Evolutionary conservation across 2,329 filamentous ascomycete genomes (phyloP).

Genomic region (Aquanectria penicillioides): DNA sequence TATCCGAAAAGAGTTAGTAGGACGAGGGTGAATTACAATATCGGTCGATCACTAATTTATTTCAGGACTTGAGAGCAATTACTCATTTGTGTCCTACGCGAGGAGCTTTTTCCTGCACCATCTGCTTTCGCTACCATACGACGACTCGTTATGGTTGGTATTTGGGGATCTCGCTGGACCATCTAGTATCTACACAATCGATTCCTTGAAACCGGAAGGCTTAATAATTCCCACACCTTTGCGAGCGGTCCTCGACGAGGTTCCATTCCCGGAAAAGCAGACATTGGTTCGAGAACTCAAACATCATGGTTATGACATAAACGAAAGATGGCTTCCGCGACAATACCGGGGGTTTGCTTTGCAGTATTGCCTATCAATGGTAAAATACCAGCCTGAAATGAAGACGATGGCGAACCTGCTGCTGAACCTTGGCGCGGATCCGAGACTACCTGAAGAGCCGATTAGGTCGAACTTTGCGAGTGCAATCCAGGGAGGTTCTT

Average conservation of each 20-base stretch:
- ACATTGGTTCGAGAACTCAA: neutral
- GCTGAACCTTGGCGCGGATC: conserved; percentile 1
- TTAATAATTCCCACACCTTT: neutral
- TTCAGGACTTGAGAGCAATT: neutral
- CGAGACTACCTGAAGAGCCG: neutral
- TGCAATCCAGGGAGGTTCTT: neutral
- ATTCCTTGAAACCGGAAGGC: neutral
- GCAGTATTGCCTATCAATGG: neutral
- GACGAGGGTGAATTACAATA: neutral
- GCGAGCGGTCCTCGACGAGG: neutral
- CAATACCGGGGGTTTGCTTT: neutral
- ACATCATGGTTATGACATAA: neutral
- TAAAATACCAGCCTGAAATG: neutral
- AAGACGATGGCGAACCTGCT: neutral
- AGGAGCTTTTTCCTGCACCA: neutral
- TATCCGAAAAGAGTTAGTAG: neutral
- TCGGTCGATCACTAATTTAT: neutral
- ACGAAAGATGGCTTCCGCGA: neutral
- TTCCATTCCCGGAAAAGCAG: neutral
- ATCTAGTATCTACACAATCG: neutral
- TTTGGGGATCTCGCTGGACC: neutral
- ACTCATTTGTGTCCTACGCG: neutral
- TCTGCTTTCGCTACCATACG: neutral
- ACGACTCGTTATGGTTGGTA: neutral
- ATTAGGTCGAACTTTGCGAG: neutral